Conservation (phyloP, 75 land plant species). For the Cryptomeria japonica region DNA sequence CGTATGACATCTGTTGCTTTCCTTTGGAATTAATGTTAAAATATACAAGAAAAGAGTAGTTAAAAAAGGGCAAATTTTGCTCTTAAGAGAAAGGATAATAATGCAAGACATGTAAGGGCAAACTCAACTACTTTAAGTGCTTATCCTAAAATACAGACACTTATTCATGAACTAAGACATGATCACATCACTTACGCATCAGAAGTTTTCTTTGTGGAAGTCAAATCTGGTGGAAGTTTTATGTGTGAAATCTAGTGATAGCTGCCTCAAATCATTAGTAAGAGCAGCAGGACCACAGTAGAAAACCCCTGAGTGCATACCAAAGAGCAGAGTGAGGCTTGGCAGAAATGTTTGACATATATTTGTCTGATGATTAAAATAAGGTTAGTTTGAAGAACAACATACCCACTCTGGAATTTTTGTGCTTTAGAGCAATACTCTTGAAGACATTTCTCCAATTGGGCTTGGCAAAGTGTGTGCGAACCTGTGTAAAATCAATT, state of each 20-base stretch:
- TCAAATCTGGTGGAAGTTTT: constrained; percentile 62
- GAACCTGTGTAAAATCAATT: constrained; percentile 33
- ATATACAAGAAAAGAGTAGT: neutral
- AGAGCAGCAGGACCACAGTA: constrained; percentile 58
- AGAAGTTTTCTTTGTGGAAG: constrained; percentile 80
- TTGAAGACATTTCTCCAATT: constrained; percentile 78
- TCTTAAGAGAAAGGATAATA: neutral
- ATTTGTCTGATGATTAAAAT: neutral
- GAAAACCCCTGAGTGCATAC: constrained; percentile 56
- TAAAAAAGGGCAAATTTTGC: neutral
- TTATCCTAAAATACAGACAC: neutral
- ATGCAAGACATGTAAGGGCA: neutral
- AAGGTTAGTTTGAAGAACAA: neutral
- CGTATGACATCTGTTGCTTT: neutral
- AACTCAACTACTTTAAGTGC: neutral
- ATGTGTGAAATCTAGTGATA: constrained; percentile 49
- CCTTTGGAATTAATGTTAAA: neutral
- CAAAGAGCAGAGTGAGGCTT: constrained; percentile 1
- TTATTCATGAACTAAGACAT: neutral
- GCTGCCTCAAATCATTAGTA: constrained; percentile 50
- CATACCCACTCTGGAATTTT: constrained; percentile 37
- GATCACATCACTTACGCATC: neutral
- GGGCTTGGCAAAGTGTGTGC: constrained; percentile 88
- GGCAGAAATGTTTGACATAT: neutral
- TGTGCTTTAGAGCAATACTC: constrained; percentile 41